A percentile compares a stretch with the other conserved stretches of the same genome.
phyloP scores from a whole-genome alignment of 2,329 filamentous ascomycete genomes.

The Leptographium galeiforme region DNA sequence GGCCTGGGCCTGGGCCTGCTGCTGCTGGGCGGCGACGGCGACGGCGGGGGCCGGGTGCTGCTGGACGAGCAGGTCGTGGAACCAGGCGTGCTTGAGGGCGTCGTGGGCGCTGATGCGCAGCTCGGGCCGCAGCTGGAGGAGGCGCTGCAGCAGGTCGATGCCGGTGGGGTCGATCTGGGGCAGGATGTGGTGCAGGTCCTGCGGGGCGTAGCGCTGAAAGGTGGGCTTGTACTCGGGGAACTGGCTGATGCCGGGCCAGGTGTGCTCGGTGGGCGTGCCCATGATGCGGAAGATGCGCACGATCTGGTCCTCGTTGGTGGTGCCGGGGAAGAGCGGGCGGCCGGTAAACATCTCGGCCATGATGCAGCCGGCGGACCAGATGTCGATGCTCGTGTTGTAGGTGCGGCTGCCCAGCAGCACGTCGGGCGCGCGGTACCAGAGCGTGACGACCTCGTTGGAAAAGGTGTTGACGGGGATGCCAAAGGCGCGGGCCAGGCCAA shows the following conservation, averaged over 20 bases:
- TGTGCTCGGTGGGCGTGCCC: slow-evolving; percentile 91
- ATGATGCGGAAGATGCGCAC: slow-evolving; percentile 96
- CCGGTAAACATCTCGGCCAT: slow-evolving; percentile 99
- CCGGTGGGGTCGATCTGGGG: slow-evolving; percentile 81
- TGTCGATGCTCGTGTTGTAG: slow-evolving; percentile 99
- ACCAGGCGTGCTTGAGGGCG: slow-evolving; percentile 86
- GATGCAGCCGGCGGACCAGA: slow-evolving; percentile 98
- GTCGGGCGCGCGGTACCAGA: slow-evolving; percentile 96
- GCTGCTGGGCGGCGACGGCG: slow-evolving; percentile 3
- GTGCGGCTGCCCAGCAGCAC: slow-evolving; percentile 87
- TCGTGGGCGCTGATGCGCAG: slow-evolving; percentile 79
- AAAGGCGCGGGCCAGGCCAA: slow-evolving; percentile 85
- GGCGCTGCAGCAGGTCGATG: slow-evolving; percentile 73
- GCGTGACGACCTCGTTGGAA: slow-evolving; percentile 91
- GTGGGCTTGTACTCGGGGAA: slow-evolving; percentile 97
- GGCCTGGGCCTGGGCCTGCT: background rate
- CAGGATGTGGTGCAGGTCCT: slow-evolving; percentile 75
- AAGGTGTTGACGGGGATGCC: slow-evolving; percentile 97
- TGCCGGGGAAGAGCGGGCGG: slow-evolving; percentile 87
- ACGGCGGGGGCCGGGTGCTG: slow-evolving; percentile 56
- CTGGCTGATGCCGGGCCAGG: slow-evolving; percentile 88
- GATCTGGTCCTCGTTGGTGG: slow-evolving; percentile 95
- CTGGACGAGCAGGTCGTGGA: slow-evolving; percentile 55
- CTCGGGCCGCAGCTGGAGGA: slow-evolving; percentile 88
- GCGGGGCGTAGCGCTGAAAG: slow-evolving; percentile 88